A percentile compares a stretch with the other conserved stretches of the same genome.
Conservation (phyloP, 768 basidiomycete species). For the Boletus rubroflammeus region DNA sequence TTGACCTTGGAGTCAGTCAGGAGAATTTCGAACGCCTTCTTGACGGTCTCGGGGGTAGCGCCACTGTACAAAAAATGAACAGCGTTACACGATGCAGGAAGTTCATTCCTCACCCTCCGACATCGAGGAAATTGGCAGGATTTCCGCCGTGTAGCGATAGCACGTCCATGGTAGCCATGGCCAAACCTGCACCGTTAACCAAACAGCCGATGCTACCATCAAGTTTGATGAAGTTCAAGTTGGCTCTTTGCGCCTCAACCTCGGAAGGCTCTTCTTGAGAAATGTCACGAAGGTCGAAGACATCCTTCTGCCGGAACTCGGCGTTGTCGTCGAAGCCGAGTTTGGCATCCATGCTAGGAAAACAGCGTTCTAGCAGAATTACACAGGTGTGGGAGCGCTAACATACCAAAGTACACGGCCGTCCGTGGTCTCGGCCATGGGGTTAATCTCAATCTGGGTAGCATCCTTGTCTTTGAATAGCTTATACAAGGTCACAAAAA, state of each 20-base stretch:
- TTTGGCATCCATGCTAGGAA: conserved; percentile 94
- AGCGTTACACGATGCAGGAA: neutral
- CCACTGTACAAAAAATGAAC: conserved; percentile 49
- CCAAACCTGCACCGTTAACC: conserved; percentile 97
- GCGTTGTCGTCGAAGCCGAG: conserved; percentile 99
- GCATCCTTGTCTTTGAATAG: conserved; percentile 99
- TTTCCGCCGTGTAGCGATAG: conserved; percentile 92
- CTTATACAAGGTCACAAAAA: conserved; percentile 90
- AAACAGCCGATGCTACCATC: conserved; percentile 96
- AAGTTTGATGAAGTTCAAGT: conserved; percentile 98
- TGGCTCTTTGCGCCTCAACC: conserved; percentile 94
- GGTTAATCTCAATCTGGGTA: conserved; percentile 99
- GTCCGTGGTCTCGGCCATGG: conserved; percentile 87
- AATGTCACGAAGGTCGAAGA: conserved; percentile 86
- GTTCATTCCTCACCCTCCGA: conserved; percentile 69
- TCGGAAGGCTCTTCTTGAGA: conserved; percentile 97
- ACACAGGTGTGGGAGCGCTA: neutral
- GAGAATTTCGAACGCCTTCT: conserved; percentile 98
- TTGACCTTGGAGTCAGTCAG: conserved; percentile 89
- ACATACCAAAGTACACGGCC: conserved; percentile 89
- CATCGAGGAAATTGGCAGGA: conserved; percentile 98
- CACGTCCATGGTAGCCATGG: conserved; percentile 99
- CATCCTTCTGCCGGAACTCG: conserved; percentile 91
- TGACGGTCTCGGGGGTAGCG: conserved; percentile 98
- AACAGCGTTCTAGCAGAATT: neutral